These are phyloP conservation scores for Antitrichia curtipendula DNA, from an alignment of 225 moss, liverwort and hornwort species.

Conservation along the genomic window DNA sequence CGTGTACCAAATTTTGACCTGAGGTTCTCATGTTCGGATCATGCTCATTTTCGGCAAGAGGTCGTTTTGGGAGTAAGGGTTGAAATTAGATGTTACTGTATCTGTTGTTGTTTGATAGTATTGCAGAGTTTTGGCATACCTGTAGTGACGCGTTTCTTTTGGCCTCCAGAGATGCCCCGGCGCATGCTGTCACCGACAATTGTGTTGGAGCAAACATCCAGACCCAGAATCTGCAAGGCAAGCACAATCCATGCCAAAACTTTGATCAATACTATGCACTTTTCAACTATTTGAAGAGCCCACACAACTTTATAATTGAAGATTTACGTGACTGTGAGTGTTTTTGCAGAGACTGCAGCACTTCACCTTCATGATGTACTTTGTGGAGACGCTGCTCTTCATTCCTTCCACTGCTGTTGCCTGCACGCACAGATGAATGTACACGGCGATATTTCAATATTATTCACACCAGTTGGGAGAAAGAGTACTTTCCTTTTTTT, in stretches of 20 bases:
- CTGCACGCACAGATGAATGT: slow-evolving; percentile 4
- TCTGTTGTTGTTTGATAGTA: not conserved
- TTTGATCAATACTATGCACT: not conserved
- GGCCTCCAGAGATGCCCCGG: slow-evolving; percentile 41
- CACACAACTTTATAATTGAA: not conserved
- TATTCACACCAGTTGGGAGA: not conserved
- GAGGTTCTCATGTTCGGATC: not conserved
- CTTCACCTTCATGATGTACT: slow-evolving; percentile 56
- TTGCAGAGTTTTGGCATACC: not conserved
- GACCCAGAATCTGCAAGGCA: slow-evolving; percentile 18
- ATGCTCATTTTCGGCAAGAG: not conserved
- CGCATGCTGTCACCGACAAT: slow-evolving; percentile 39
- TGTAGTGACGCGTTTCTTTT: slow-evolving; percentile 49
- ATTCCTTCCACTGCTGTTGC: slow-evolving; percentile 37
- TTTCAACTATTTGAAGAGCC: not conserved
- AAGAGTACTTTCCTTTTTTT: not conserved
- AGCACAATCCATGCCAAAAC: not conserved
- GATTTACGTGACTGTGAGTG: not conserved
- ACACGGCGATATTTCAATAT: not conserved
- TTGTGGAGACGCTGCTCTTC: slow-evolving; percentile 45
- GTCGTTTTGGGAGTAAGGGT: too few species aligned
- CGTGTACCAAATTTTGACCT: not conserved
- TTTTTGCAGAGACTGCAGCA: not conserved
- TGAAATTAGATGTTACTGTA: not conserved
- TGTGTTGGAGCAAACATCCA: slow-evolving; percentile 25